These are phyloP conservation scores for Anastatica hierochuntica DNA, from an alignment of 345 rosid genomes.

Conservation along the genomic window DNA sequence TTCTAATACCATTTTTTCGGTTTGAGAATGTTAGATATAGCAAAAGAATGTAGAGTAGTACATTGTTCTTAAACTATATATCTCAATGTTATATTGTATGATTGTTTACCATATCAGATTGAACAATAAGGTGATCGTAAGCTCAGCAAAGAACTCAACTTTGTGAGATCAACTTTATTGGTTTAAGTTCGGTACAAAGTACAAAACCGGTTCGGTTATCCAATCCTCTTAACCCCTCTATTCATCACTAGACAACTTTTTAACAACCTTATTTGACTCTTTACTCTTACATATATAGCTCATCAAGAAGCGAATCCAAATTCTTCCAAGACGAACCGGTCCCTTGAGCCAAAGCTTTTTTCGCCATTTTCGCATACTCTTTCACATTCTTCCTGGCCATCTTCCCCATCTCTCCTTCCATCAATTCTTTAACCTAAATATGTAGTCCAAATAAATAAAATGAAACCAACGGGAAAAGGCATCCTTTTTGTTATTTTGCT, in stretches of 20 bases:
- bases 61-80: slow-evolving; percentile 4
- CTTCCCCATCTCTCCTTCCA: slow-evolving; percentile 50
- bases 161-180: too few species aligned
- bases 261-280: not conserved
- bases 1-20: not conserved
- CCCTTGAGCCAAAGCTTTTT: slow-evolving; percentile 33
- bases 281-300: slow-evolving; percentile 12
- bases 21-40: slow-evolving; percentile 10
- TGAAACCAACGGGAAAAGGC: too few species aligned
- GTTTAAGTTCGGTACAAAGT: too few species aligned
- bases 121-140: not conserved
- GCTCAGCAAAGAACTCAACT: too few species aligned
- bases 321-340: slow-evolving; percentile 49
- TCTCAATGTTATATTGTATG: not conserved
- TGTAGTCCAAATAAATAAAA: not conserved
- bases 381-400: slow-evolving; percentile 32
- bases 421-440: slow-evolving; percentile 37
- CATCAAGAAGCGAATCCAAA: slow-evolving; percentile 32
- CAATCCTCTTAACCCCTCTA: too few species aligned
- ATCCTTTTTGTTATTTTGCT: too few species aligned
- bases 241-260: too few species aligned
- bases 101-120: not conserved
- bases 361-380: slow-evolving; percentile 33
- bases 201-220: too few species aligned
- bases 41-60: slow-evolving; percentile 8